Evolutionary conservation across 306 rosid genomes (phyloP), one percentile per base, ranked within the genome.

Genomic region (Calophaca sinica): DNA sequence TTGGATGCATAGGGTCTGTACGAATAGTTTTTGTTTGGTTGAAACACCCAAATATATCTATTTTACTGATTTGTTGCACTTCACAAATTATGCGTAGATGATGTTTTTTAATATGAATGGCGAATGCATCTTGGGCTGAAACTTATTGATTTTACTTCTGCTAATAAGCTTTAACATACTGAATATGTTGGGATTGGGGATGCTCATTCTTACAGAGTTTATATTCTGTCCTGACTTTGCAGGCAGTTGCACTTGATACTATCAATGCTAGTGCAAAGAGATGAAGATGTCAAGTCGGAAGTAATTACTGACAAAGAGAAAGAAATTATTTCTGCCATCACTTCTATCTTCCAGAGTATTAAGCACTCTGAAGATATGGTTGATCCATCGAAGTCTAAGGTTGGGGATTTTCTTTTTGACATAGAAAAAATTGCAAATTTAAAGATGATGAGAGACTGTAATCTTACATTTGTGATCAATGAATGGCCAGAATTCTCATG

Each of bases 311-410:
- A 80, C 78, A 60, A 74, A 49, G 88, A 86, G 59, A 88, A 88
- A 81, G 96, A 94, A 80, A 78, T 51, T 73, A 35, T 86, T 62
- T 83, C 83, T 61, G 74, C 90, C 78, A 82, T 90, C 32, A 41
- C 81, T 65, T 89, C 91, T 75, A 86, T 94, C 82, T 92, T 94
- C 76, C 88, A 72, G 42, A 82, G 89, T 83, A 92, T 94, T 86
- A 94, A 88, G 86, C 79, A 41, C 79, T 90, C 96, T 58, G 96
- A 89, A 85, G 99, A 94, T 70, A 32, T 76, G 53, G 79, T 85
- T 68, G 96, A 90, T 81, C 81, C 87, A 65, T 81, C 88, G 28
- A 94, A 90, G 82, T 89, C 97, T 1, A 92, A 92, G 99, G 99
- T 94, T 76, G 85, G 69, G 46, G 46, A 35, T 41, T 46, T 73